Percentiles rank a stretch among this genome's conserved stretches.
Evolutionary conservation across 2,329 filamentous ascomycete genomes (phyloP).

Genomic region (Fusarium sp.): DNA sequence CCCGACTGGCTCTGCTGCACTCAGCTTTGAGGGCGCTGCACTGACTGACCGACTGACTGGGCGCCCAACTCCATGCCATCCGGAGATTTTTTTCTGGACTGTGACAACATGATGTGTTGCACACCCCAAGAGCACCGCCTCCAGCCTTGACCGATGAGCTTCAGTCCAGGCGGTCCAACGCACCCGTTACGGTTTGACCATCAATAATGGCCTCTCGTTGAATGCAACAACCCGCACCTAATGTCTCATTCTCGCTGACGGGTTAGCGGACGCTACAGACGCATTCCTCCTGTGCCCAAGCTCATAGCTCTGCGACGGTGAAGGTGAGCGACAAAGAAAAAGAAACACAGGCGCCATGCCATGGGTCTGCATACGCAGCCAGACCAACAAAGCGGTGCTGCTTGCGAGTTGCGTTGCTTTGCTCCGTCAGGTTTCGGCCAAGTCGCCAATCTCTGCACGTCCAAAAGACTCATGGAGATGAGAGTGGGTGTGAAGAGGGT

Average conservation of each 20-base stretch:
- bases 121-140: slow-evolving; percentile 2
- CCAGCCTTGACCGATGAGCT: neutral
- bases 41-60: neutral
- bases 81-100: slow-evolving; percentile 12
- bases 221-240: neutral
- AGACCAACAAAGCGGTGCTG: neutral
- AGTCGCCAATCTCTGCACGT: neutral
- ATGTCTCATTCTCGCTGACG: neutral
- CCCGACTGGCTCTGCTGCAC: slow-evolving; percentile 1
- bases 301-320: neutral
- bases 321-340: neutral
- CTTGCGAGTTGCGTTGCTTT: neutral
- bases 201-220: neutral
- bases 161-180: neutral
- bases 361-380: neutral
- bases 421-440: neutral
- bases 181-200: neutral
- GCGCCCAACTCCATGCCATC: slow-evolving; percentile 2
- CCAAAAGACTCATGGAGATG: neutral
- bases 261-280: neutral
- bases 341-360: neutral
- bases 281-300: neutral
- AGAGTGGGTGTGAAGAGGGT: neutral
- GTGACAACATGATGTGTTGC: slow-evolving; percentile 20
- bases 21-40: slow-evolving; percentile 4